phyloP scores from a whole-genome alignment of 2,329 filamentous ascomycete genomes.

The Cytospora schulzeri region DNA sequence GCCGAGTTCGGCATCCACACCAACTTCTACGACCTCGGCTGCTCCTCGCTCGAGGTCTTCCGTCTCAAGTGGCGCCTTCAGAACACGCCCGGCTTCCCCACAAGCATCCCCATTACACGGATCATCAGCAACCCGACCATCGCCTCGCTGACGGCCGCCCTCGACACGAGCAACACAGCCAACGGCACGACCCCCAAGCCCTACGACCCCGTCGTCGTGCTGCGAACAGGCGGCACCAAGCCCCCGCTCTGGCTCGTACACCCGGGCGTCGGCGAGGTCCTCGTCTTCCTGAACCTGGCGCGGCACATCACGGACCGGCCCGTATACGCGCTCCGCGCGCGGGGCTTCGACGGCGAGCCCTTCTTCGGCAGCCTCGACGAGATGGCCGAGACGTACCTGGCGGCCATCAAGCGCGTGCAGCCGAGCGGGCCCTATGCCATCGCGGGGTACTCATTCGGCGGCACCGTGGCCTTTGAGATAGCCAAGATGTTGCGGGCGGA shows the following conservation, averaged over 20 bases:
- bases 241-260: conserved; percentile 45
- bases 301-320: conserved; percentile 44
- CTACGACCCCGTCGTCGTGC: conserved; percentile 41
- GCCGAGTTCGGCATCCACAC: too few species aligned
- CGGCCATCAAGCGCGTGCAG: conserved; percentile 44
- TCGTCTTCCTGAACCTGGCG: conserved; percentile 44
- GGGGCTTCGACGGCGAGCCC: conserved; percentile 45
- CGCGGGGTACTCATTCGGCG: conserved; percentile 53
- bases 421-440: conserved; percentile 54
- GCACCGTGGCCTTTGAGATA: conserved; percentile 53
- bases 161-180: too few species aligned
- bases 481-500: conserved; percentile 46
- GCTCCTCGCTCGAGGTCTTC: too few species aligned
- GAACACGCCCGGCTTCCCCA: too few species aligned
- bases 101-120: too few species aligned
- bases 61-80: too few species aligned
- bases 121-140: too few species aligned
- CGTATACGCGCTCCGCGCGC: conserved; percentile 49
- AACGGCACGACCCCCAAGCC: not conserved
- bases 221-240: conserved; percentile 37
- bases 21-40: too few species aligned
- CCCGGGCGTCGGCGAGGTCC: conserved; percentile 45
- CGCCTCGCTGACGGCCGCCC: too few species aligned
- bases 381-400: conserved; percentile 42
- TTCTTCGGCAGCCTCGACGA: conserved; percentile 45